Evolutionary conservation across 768 basidiomycete species (phyloP), one percentile per base, ranked within the genome.

Genomic region (Mycena albidolilacea): DNA sequence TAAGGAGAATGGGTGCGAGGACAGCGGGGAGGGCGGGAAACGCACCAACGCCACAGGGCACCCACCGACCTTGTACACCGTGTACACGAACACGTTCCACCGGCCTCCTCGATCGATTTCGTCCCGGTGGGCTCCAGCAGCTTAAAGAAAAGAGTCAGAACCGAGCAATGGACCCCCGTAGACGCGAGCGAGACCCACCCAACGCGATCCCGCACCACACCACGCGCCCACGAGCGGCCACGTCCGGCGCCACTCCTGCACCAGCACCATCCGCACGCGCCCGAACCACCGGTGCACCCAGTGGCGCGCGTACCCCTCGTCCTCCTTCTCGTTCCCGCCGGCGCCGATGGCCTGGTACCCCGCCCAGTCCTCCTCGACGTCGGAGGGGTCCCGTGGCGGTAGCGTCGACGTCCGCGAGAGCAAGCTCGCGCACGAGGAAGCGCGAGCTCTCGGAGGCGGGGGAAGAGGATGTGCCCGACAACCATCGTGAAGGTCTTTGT

Each of bases 371-470:
- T 37, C 44, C 8, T 19, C 59, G 30, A 30, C 30, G 30, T 30
- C 30, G 30, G 30, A 30, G 30, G 23, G 30, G 30, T 30, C 2
- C 30, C 30, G 30, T 30, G 30, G 30, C 30, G 30, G 30, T 30
- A 30, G 82, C 82, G 55, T 87, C 84, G 71, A 87, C 87, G 67
- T 83, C 80, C 17, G 97, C 95, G 70, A 98, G 96, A n/a, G 89
- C 88, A 11, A 94, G 81, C 39, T 89, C 90, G 39, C 96, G 93
- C 6, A 97, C 96, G 70, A 99, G 92, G 79, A 92, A 98, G 30
- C 96, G 91, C 2, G 98, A 96, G 0, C 96, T 97, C 82, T 99
- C 97, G 81, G 7, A 99, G 84, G 21, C 93, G 91, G 87, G 99
- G 98, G 81, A 98, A 92, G 11, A 93, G 83, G 69, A 97, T 95